Evolutionary conservation across 1,284 basidiomycete species (phyloP).

Genomic region (Thecaphora thlaspeos): DNA sequence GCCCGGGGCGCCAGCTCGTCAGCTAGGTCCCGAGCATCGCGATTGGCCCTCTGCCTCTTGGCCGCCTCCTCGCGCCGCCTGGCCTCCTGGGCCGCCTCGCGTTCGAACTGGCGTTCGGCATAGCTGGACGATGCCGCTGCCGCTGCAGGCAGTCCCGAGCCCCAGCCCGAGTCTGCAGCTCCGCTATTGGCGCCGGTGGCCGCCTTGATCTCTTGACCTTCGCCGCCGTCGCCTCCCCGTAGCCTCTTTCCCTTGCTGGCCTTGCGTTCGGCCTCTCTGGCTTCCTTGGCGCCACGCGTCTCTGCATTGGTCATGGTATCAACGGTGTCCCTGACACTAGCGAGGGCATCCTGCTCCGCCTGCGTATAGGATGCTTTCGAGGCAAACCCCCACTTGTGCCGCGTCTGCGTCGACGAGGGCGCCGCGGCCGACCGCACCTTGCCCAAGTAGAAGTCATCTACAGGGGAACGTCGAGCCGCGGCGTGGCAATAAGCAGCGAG

Average conservation of each 20-base stretch:
- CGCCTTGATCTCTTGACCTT: neutral
- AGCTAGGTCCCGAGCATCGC: neutral
- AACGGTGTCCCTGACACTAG: slow-evolving; percentile 22
- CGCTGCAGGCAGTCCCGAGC: neutral
- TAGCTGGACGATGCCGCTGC: neutral
- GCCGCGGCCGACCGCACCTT: slow-evolving; percentile 4
- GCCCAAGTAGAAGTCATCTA: slow-evolving; percentile 17
- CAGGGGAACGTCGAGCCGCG: neutral
- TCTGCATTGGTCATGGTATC: slow-evolving; percentile 34
- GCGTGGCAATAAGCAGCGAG: neutral
- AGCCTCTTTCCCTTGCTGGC: slow-evolving; percentile 4
- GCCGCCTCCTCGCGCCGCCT: neutral
- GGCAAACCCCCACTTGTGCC: slow-evolving; percentile 29
- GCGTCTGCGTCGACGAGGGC: slow-evolving; percentile 13
- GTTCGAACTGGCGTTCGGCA: slow-evolving; percentile 9
- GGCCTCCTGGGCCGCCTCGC: slow-evolving; percentile 9
- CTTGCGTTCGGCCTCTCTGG: slow-evolving; percentile 21
- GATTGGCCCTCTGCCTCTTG: neutral
- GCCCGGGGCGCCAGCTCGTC: slow-evolving; percentile 26
- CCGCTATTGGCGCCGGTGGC: slow-evolving; percentile 2
- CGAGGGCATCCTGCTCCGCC: slow-evolving; percentile 17
- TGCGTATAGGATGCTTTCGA: slow-evolving; percentile 6
- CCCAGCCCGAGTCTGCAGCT: slow-evolving; percentile 16
- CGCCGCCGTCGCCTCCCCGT: slow-evolving; percentile 2
- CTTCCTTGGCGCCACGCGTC: slow-evolving; percentile 27